phyloP scores from a whole-genome alignment of 2,329 filamentous ascomycete species.

The Penicillium sp. region DNA sequence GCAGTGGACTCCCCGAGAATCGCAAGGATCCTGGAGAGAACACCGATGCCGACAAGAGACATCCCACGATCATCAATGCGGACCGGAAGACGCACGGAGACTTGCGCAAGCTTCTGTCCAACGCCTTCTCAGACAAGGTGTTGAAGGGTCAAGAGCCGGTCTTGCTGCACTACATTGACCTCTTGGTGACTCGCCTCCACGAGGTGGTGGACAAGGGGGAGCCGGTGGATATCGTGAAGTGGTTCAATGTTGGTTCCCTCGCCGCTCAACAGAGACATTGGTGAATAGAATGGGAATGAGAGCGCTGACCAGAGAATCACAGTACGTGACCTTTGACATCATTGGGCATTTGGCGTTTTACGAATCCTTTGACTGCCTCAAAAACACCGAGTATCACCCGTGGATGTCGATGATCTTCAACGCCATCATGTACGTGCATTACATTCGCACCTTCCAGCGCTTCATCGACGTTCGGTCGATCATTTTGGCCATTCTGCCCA shows the following conservation, averaged over 20 bases:
- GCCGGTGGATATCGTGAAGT: slow-evolving; percentile 5
- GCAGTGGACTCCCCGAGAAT: slow-evolving; percentile 3
- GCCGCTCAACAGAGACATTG: too few relatives aligned
- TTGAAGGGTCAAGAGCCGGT: slow-evolving; percentile 6
- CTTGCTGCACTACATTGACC: slow-evolving; percentile 4
- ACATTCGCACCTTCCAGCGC: slow-evolving; percentile 3
- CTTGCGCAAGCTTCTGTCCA: slow-evolving; percentile 5
- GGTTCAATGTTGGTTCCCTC: slow-evolving; percentile 1
- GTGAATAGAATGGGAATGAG: too few relatives aligned
- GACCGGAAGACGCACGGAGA: slow-evolving; percentile 5
- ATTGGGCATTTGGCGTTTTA: slow-evolving; percentile 3
- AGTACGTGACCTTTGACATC: slow-evolving; percentile 5
- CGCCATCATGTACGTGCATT: slow-evolving; percentile 5
- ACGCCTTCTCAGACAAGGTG: slow-evolving; percentile 7
- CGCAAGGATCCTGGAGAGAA: slow-evolving; percentile 6
- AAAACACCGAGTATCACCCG: slow-evolving; percentile 4
- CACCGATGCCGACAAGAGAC: slow-evolving; percentile 3
- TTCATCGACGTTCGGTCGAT: slow-evolving; percentile 5
- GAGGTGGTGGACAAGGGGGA: slow-evolving; percentile 4
- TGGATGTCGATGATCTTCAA: slow-evolving; percentile 6
- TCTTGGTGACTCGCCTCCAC: slow-evolving; percentile 2
- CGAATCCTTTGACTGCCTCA: slow-evolving; percentile 4
- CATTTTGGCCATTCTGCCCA: slow-evolving; percentile 3
- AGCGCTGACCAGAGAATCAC: neutral
- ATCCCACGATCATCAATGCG: slow-evolving; percentile 6